These are phyloP conservation scores for Poa pratensis DNA, from an alignment of 176 grass and related monocot species.

Conservation along the genomic window DNA sequence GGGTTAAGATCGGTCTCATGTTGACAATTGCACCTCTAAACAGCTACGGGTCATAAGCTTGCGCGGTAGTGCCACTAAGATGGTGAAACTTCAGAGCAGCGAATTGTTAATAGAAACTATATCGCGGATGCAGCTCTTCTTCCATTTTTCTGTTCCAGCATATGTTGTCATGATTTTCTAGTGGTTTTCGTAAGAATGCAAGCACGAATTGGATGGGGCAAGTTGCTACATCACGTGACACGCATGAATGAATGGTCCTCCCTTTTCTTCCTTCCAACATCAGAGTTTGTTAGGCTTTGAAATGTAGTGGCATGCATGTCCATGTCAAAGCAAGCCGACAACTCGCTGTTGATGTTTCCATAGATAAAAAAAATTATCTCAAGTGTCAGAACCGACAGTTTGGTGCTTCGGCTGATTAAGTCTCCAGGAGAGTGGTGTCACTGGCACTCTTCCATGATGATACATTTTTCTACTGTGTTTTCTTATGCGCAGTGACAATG, in stretches of 20 bases:
- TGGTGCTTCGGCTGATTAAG: neutral
- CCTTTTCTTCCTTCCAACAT: slow-evolving; percentile 50
- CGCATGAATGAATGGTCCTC: neutral
- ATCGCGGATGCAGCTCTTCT: too few species aligned
- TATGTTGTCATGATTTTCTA: slow-evolving; percentile 17
- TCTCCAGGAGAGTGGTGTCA: neutral
- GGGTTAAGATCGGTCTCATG: too few species aligned
- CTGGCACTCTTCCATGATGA: neutral
- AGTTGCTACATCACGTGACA: slow-evolving; percentile 28
- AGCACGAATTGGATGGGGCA: slow-evolving; percentile 37
- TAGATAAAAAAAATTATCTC: neutral
- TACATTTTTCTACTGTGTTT: neutral
- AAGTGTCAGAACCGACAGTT: slow-evolving; percentile 36
- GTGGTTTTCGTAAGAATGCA: slow-evolving; percentile 56
- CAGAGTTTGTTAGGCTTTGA: slow-evolving; percentile 69
- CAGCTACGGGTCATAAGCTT: too few species aligned
- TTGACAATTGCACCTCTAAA: too few species aligned
- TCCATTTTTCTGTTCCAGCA: neutral
- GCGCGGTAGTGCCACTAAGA: too few species aligned
- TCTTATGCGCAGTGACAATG: neutral
- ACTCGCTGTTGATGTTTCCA: neutral
- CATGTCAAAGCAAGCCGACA: slow-evolving; percentile 39
- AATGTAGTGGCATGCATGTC: slow-evolving; percentile 24
- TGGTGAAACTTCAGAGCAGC: too few species aligned
- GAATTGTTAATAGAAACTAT: too few species aligned